Evolutionary conservation across 2,329 filamentous ascomycete genomes (phyloP), one percentile per base, ranked within the genome.

Genomic region (Fusarium heterosporum): DNA sequence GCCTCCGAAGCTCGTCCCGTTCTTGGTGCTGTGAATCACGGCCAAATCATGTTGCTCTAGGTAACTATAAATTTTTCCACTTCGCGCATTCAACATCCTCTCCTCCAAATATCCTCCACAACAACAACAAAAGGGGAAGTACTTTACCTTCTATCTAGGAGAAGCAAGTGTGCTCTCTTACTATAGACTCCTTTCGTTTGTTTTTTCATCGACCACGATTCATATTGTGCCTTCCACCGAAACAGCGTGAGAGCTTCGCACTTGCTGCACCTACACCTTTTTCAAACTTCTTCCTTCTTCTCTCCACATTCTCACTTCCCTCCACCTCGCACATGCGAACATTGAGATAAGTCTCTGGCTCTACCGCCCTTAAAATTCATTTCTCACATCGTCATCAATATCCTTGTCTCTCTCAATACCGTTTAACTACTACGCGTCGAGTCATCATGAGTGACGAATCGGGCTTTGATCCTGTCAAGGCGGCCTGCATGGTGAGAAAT

Each of bases 401-500:
- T 43, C 40, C 43, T 40, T 25, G 22, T 22, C 42, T 50, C 43
- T 42, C 41, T 48, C 17, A 9, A 16, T 22, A 12, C 11, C 22
- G 10, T 36, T 26, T 30, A 8, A 9, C n/a, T 2, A 14, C 14
- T 32, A 30, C 10, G 8, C 28, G 14, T 22, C 17, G 25, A 6
- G 19, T 43, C 42, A 51, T 26, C 4, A 73, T 73, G 71, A 59
- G 55, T 51, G 62, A 63, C 49, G 48, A 42, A 17, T 22, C 67
- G 28, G 34, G 68, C 19, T 53, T 30, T 3, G 26, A 38, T 2
- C 36, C 17, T 12, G 40, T 42, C 13, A 17, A 29, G 42, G 36
- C 39, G 47, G 64, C 64, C 54, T 49, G 50, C 36, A 65, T 70
- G 66, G 71, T 73, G 70, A 55, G 71, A 47, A 11, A 8, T 17